Conservation (phyloP, 2,329 filamentous ascomycete genomes). For the Raffaelea albimanens region DNA sequence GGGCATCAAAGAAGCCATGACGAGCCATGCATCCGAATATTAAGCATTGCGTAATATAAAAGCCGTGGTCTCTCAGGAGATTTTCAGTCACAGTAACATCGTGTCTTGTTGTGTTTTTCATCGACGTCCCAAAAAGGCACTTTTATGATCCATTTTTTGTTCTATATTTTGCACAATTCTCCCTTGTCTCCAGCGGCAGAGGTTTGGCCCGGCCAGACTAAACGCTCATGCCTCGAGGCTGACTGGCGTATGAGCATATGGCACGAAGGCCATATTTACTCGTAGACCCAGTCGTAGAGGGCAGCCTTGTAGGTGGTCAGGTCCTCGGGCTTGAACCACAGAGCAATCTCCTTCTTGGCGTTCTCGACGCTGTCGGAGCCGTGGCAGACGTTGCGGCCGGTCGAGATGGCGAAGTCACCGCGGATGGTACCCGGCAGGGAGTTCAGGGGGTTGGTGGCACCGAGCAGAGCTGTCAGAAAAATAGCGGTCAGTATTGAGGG, state of each 20-base stretch:
- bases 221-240: background rate
- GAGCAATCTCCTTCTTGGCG: conserved; percentile 98
- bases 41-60: too few species aligned
- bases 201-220: too few species aligned
- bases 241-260: background rate
- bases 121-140: too few species aligned
- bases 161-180: background rate
- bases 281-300: conserved; percentile 92
- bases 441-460: conserved; percentile 96
- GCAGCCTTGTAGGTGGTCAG: conserved; percentile 75
- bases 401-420: conserved; percentile 76
- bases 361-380: conserved; percentile 97
- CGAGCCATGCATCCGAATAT: too few species aligned
- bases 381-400: conserved; percentile 99
- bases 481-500: conserved; percentile 10
- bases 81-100: too few species aligned
- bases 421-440: conserved; percentile 97
- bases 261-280: conserved; percentile 32
- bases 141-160: too few species aligned
- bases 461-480: conserved; percentile 62
- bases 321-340: conserved; percentile 94
- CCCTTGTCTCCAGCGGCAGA: background rate
- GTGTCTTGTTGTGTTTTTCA: too few species aligned
- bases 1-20: background rate
- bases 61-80: too few species aligned